Conservation (phyloP, 345 rosid species). For the Lenwebbia sp. region DNA sequence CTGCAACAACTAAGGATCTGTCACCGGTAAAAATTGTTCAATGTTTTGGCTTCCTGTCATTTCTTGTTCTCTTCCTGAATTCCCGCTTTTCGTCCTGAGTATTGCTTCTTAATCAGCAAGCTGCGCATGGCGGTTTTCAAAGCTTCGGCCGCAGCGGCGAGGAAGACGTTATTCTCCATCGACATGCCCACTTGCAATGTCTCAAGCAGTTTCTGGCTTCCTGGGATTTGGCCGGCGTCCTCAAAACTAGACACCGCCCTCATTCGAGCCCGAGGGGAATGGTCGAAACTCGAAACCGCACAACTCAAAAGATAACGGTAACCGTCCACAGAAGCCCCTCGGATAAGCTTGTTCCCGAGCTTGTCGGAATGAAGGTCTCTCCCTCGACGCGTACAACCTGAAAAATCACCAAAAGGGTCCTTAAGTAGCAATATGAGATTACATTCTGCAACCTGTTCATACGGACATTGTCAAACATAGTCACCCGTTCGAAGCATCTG, state of each 20-base stretch:
- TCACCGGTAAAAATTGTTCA: slow-evolving; percentile 3
- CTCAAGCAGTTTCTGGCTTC: slow-evolving; percentile 46
- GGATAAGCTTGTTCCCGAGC: slow-evolving; percentile 29
- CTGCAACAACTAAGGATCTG: neutral
- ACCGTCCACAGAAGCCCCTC: slow-evolving; percentile 54
- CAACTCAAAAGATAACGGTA: slow-evolving; percentile 52
- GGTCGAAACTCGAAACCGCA: slow-evolving; percentile 20
- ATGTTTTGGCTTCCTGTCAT: slow-evolving; percentile 46
- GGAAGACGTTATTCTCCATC: slow-evolving; percentile 47
- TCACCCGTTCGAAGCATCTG: slow-evolving; percentile 1
- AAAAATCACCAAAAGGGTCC: neutral
- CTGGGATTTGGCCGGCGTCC: slow-evolving; percentile 46
- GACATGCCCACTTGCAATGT: slow-evolving; percentile 48
- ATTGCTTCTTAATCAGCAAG: slow-evolving; percentile 74
- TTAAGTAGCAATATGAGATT: neutral
- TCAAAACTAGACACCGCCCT: slow-evolving; percentile 34
- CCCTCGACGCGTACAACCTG: slow-evolving; percentile 43
- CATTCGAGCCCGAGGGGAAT: slow-evolving; percentile 37
- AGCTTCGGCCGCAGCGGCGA: slow-evolving; percentile 65
- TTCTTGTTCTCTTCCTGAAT: slow-evolving; percentile 55
- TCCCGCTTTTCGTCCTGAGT: slow-evolving; percentile 55
- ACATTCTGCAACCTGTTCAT: neutral
- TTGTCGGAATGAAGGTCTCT: slow-evolving; percentile 64
- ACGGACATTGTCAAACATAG: too few species aligned
- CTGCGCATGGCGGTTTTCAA: slow-evolving; percentile 58